Conservation (phyloP, 2,329 filamentous ascomycete species). For the Xylariaceae sp. region DNA sequence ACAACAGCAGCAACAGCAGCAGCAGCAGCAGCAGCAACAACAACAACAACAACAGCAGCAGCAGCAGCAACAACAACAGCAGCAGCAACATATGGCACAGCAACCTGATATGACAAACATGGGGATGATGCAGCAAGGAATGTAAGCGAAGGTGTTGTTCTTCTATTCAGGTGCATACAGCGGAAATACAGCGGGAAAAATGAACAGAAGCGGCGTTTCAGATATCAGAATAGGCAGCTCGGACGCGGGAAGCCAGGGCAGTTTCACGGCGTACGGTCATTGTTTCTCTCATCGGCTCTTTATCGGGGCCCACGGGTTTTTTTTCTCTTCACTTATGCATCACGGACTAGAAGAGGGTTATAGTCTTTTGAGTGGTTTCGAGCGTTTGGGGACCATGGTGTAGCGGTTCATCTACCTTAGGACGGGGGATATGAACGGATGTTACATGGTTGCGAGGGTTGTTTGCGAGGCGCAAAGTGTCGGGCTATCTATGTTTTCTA, state of each 20-base stretch:
- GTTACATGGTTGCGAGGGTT: not conserved
- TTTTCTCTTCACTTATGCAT: not conserved
- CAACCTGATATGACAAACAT: slow-evolving; percentile 47
- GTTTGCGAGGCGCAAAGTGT: not conserved
- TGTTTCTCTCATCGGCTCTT: not conserved
- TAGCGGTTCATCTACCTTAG: not conserved
- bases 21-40: slow-evolving; percentile 8
- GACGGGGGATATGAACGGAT: not conserved
- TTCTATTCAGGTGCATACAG: not conserved
- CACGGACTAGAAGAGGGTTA: not conserved
- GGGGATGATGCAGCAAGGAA: slow-evolving; percentile 38
- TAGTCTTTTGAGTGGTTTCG: not conserved
- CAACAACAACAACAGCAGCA: slow-evolving; percentile 9
- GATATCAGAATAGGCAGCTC: not conserved
- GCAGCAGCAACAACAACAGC: slow-evolving; percentile 31
- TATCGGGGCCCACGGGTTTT: not conserved
- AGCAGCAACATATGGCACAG: slow-evolving; percentile 37
- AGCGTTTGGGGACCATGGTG: not conserved
- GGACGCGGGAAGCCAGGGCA: not conserved
- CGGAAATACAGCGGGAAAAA: not conserved
- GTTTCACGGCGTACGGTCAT: slow-evolving; percentile 5
- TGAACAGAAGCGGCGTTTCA: not conserved
- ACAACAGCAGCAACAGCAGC: slow-evolving; percentile 7
- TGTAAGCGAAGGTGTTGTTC: slow-evolving; percentile 10
- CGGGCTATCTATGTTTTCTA: not conserved